Evolutionary conservation across 768 basidiomycete genomes (phyloP), one percentile per base, ranked within the genome.

Genomic region (Leccinum rimulosum): DNA sequence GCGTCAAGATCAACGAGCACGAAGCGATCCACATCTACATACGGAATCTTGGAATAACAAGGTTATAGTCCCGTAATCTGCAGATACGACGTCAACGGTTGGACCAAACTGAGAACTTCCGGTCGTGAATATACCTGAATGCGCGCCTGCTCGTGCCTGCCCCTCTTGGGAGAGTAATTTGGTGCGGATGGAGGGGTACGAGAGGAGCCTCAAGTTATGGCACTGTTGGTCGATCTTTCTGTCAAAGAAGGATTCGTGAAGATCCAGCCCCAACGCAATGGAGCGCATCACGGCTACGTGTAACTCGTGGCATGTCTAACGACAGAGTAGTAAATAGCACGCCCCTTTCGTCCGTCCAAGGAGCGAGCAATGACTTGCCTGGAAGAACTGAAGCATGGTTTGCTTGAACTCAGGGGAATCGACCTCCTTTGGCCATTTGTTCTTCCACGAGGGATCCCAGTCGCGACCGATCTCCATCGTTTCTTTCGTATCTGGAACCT

Each of bases 401-500:
- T 76, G 70, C 68, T 87, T 88, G 76, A 93, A 95, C 9, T 70
- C 78, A 1, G 91, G 88, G 1, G 76, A 83, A 54, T 84, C 80
- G 2, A 60, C 66, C 65, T 90, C 85, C 47, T 76, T 73, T 4
- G 89, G 92, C 93, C 93, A 95, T 63, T 80, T 80, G 70, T 95
- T 95, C 69, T 82, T 84, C 86, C 87, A 91, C 40, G 74, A 79
- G 15, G 80, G 76, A 63, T 90, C 91, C 84, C 88, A 89, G 58
- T 95, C 91, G 27, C 88, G 81, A 31, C 93, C 92, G 49, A 95
- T 93, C 71, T 95, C 93, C 86, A 95, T 92, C 8, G 84, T 79
- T 72, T 95, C 92, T 72, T 93, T 92, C 74, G 75, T 84, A 68
- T 93, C 92, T 0, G 93, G 92, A 0, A 92, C 85, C 59, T 84